phyloP scores from a whole-genome alignment of 768 basidiomycete species.

The Termitomyces sp. region DNA sequence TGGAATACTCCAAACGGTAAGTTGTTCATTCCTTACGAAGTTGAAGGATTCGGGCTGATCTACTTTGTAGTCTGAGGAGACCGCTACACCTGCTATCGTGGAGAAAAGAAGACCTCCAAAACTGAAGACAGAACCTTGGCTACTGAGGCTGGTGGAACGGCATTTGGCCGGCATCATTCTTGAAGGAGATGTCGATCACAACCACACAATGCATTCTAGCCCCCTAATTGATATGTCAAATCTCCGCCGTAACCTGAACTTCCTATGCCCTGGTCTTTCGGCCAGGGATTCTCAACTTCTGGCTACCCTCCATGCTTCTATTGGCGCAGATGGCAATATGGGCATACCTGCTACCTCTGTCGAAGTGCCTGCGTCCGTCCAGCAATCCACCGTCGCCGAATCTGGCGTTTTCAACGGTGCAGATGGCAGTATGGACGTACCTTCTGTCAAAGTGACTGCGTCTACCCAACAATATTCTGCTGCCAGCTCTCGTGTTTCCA shows the following conservation, averaged over 20 bases:
- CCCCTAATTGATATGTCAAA: neutral
- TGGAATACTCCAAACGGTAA: too few relatives aligned
- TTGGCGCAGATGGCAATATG: too few relatives aligned
- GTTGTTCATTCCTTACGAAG: too few relatives aligned
- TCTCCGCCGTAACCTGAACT: neutral
- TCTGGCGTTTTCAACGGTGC: neutral
- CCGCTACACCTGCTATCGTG: neutral
- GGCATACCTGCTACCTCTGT: neutral
- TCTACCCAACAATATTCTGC: too few relatives aligned
- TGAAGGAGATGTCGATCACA: neutral
- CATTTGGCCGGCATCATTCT: neutral
- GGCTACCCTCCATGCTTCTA: too few relatives aligned
- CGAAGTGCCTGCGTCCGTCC: neutral
- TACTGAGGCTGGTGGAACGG: neutral
- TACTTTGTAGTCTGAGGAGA: too few relatives aligned
- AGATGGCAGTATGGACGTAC: neutral
- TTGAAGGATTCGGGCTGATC: too few relatives aligned
- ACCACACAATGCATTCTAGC: neutral
- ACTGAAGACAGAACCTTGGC: neutral
- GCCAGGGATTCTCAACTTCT: neutral
- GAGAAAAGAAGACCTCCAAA: neutral
- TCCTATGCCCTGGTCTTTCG: neutral
- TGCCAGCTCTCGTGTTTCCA: too few relatives aligned
- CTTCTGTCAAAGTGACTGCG: too few relatives aligned
- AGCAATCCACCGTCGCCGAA: neutral